Base-by-base conservation (phyloP, 345 rosid genomes). In the Punica granatum region DNA sequence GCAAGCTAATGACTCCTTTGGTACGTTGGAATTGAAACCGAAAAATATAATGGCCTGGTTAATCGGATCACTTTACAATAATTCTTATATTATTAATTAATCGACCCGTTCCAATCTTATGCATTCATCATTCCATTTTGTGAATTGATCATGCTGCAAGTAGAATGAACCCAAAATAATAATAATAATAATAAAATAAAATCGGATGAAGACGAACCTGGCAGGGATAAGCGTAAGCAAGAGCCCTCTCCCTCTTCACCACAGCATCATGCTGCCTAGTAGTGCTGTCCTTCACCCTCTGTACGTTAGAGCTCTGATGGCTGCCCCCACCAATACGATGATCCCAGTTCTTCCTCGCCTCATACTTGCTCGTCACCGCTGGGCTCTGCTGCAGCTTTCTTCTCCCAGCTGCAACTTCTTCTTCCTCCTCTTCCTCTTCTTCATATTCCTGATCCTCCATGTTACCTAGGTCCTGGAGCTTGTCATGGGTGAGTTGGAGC, bases 221-320 rank as follows among this genome's bases (percentile, higher is more conserved):
- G 66, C 85, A 86, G 63, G 87, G 78, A 68, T 89, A 88, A 74
- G 97, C 99, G 75, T 94, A 94, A 69, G 99, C 99, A 25, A 91
- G 97, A 54, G 97, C 97, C 67, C 95, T 76, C 74, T 94, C 99
- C 71, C 88, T 78, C 78, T 82, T 85, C 76, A 89, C 67, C 49
- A 80, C 84, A 68, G 86, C 81, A 63, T 87, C 96, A 12, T 76
- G 85, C 64, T 65, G 86, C 79, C 77, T n/a, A n/a, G n/a, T 78
- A 4, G 83, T 74, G 60, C 70, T 78, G 67, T 68, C 85, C 53
- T 82, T 89, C 74, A 72, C 73, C 11, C 67, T 67, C 46, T 70
- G 75, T 21, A 75, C 78, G 21, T 28, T 3, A 10, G 79, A 78
- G 68, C 69, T 84, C 68, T 69, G 89, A 66, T 69, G 77, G 63